Percentiles rank a stretch among this genome's conserved stretches.
Evolutionary conservation across 495 filamentous ascomycete genomes (phyloP).

Genomic region (Pseudevernia furfuracea): DNA sequence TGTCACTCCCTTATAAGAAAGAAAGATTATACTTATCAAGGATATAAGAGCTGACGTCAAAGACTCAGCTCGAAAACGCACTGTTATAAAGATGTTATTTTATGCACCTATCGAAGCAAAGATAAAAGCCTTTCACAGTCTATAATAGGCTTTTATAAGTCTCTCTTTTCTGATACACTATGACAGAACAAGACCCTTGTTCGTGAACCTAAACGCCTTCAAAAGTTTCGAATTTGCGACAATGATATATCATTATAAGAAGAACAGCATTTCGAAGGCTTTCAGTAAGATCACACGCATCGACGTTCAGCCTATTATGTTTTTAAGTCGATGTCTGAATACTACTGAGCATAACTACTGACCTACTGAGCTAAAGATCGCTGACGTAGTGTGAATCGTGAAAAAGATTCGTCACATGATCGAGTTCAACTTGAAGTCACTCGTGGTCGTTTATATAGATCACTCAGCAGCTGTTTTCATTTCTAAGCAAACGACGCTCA

Average conservation of each 20-base stretch:
- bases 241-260: not conserved
- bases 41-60: not conserved
- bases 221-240: not conserved
- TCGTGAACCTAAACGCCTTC: not conserved
- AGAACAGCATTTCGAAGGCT: too few relatives aligned
- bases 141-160: too few relatives aligned
- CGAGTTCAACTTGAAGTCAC: not conserved
- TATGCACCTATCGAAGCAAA: not conserved
- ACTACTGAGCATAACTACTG: not conserved
- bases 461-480: slow-evolving; percentile 7
- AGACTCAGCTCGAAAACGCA: not conserved
- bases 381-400: not conserved
- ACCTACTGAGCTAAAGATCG: not conserved
- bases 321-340: not conserved
- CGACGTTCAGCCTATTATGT: not conserved
- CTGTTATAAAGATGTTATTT: not conserved
- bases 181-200: not conserved
- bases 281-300: too few relatives aligned
- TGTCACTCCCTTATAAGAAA: not conserved
- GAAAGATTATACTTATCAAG: not conserved
- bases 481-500: not conserved
- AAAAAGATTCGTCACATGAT: not conserved
- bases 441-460: slow-evolving; percentile 5
- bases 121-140: not conserved
- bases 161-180: not conserved